Conservation (phyloP, 1,139 yeast species). For the Kodamaea sp. region DNA sequence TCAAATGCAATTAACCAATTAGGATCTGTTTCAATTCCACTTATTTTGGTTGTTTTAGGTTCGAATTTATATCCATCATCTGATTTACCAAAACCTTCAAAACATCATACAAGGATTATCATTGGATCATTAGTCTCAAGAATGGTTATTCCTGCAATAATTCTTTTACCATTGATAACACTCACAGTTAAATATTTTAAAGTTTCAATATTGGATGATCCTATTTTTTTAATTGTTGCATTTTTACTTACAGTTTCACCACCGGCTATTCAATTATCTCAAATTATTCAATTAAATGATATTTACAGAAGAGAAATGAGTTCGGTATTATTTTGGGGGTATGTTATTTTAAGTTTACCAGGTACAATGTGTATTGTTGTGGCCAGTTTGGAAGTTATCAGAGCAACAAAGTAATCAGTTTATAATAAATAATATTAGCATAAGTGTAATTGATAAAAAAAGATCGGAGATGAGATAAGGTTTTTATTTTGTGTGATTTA, state of each 20-base stretch:
- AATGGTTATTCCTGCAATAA: conserved; percentile 70
- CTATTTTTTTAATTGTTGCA: conserved; percentile 73
- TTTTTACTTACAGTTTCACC: conserved; percentile 76
- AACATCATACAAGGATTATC: conserved; percentile 56
- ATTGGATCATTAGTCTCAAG: conserved; percentile 67
- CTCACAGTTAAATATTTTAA: conserved; percentile 60
- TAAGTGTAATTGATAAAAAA: background rate
- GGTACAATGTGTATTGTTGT: conserved; percentile 74
- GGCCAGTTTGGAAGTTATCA: conserved; percentile 60
- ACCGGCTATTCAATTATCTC: conserved; percentile 81
- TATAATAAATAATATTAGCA: background rate
- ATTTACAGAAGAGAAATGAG: conserved; percentile 81
- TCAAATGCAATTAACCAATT: conserved; percentile 73
- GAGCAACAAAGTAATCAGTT: conserved; percentile 34
- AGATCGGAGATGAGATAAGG: background rate
- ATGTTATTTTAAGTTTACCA: conserved; percentile 71
- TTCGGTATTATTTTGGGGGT: conserved; percentile 85
- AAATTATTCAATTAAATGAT: conserved; percentile 73
- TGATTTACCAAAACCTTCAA: conserved; percentile 63
- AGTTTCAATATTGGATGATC: conserved; percentile 75
- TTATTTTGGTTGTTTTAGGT: conserved; percentile 70
- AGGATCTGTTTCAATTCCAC: conserved; percentile 80
- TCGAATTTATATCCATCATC: conserved; percentile 67
- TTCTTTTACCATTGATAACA: conserved; percentile 67
- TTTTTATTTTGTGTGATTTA: background rate